Conservation (phyloP, 2,329 filamentous ascomycete species). For the Aspergillus sp. region DNA sequence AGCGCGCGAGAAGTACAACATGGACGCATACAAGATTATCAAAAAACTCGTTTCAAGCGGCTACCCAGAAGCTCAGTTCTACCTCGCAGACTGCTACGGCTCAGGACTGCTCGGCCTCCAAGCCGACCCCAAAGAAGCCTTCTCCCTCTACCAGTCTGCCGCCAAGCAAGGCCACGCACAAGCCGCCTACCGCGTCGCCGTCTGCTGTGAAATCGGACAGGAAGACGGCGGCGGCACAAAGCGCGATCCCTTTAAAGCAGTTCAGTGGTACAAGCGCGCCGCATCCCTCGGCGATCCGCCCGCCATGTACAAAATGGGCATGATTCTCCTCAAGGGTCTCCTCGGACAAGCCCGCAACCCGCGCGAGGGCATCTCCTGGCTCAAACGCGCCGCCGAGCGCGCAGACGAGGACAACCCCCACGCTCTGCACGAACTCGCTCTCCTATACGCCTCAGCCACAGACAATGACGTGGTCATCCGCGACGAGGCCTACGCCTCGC, state of each 20-base stretch:
- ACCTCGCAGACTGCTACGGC: constrained; percentile 86
- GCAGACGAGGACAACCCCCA: constrained; percentile 92
- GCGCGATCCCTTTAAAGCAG: constrained; percentile 87
- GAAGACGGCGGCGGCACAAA: constrained; percentile 93
- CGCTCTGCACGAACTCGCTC: constrained; percentile 82
- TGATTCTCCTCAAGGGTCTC: constrained; percentile 91
- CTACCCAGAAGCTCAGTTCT: constrained; percentile 89
- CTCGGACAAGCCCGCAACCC: constrained; percentile 84
- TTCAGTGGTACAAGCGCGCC: constrained; percentile 97
- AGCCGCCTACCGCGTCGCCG: constrained; percentile 90
- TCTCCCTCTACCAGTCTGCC: constrained; percentile 88
- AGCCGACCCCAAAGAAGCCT: constrained; percentile 87
- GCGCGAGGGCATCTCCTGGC: constrained; percentile 85
- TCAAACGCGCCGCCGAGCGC: constrained; percentile 88
- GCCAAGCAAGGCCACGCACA: constrained; percentile 86
- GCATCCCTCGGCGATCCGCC: constrained; percentile 87
- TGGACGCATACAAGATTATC: constrained; percentile 86
- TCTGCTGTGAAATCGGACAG: constrained; percentile 94
- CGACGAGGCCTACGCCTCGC: constrained; percentile 80
- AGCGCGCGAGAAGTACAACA: constrained; percentile 78
- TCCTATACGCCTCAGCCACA: constrained; percentile 62
- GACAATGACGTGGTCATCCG: constrained; percentile 73
- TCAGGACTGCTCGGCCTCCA: constrained; percentile 78
- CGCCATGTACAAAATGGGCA: constrained; percentile 98
- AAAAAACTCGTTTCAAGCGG: constrained; percentile 80